These are phyloP conservation scores for Erythrophleum ivorense DNA, from an alignment of 331 rosid species.

Conservation along the genomic window DNA sequence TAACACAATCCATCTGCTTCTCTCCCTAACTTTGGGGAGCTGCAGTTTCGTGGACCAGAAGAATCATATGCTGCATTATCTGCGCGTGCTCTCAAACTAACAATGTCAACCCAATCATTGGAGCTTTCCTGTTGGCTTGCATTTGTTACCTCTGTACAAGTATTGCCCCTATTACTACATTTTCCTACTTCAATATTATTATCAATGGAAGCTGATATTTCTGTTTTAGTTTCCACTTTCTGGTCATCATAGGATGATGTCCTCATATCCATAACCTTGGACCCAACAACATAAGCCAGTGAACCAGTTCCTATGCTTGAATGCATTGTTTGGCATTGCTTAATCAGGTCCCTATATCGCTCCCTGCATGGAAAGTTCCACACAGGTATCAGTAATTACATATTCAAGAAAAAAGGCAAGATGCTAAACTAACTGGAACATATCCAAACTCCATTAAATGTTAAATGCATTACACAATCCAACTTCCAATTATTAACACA, in stretches of 20 bases:
- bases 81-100: constrained; percentile 63
- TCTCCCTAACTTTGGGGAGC: constrained; percentile 55
- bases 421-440: constrained; percentile 33
- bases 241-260: constrained; percentile 62
- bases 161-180: constrained; percentile 53
- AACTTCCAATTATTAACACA: constrained; percentile 24
- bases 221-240: constrained; percentile 50
- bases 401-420: constrained; percentile 19
- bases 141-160: constrained; percentile 57
- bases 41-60: constrained; percentile 52
- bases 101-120: constrained; percentile 55
- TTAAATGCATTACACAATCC: constrained; percentile 26
- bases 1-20: constrained; percentile 60
- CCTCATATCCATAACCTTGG: constrained; percentile 93
- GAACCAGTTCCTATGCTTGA: constrained; percentile 95
- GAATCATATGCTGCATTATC: constrained; percentile 58
- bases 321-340: constrained; percentile 86
- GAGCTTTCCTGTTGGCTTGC: constrained; percentile 58
- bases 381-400: constrained; percentile 27
- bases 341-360: constrained; percentile 71
- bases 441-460: constrained; percentile 17
- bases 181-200: constrained; percentile 54
- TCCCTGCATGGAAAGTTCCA: constrained; percentile 65
- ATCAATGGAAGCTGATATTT: constrained; percentile 57
- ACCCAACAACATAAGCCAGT: constrained; percentile 85